These are phyloP conservation scores for Aeminium ludgeri DNA, from an alignment of 495 filamentous ascomycete genomes.

Conservation along the genomic window DNA sequence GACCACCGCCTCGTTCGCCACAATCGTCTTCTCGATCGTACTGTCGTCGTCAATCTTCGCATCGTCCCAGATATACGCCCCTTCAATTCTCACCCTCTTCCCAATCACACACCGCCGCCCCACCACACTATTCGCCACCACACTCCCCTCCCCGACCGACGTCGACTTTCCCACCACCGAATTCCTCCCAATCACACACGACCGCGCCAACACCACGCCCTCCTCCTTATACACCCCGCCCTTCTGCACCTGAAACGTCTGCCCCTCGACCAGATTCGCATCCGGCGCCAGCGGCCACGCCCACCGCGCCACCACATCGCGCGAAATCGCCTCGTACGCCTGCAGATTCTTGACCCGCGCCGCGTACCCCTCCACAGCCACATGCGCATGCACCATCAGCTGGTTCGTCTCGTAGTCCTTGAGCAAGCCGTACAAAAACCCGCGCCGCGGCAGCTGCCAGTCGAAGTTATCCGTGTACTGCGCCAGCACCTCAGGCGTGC, in stretches of 20 bases:
- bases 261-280: constrained; percentile 60
- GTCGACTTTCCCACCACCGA: constrained; percentile 63
- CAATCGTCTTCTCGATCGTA: constrained; percentile 52
- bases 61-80: constrained; percentile 84
- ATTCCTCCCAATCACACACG: constrained; percentile 44
- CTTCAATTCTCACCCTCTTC: constrained; percentile 56
- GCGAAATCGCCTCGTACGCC: constrained; percentile 81
- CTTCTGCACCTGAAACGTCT: constrained; percentile 52
- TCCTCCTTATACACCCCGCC: constrained; percentile 55
- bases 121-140: constrained; percentile 54
- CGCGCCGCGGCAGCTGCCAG: constrained; percentile 71
- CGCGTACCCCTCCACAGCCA: constrained; percentile 59
- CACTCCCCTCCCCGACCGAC: constrained; percentile 53
- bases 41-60: constrained; percentile 56
- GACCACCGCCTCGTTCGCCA: constrained; percentile 53
- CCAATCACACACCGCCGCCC: constrained; percentile 76
- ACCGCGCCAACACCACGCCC: constrained; percentile 53
- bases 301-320: constrained; percentile 75
- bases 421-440: constrained; percentile 78
- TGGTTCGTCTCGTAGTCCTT: constrained; percentile 95
- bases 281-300: constrained; percentile 88
- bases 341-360: constrained; percentile 69
- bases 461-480: constrained; percentile 97
- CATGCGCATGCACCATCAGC: constrained; percentile 85
- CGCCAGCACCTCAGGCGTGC: constrained; percentile 84